Evolutionary conservation across 257 asterid genomes (phyloP), one percentile per base, ranked within the genome.

Genomic region (Ilex asprella): DNA sequence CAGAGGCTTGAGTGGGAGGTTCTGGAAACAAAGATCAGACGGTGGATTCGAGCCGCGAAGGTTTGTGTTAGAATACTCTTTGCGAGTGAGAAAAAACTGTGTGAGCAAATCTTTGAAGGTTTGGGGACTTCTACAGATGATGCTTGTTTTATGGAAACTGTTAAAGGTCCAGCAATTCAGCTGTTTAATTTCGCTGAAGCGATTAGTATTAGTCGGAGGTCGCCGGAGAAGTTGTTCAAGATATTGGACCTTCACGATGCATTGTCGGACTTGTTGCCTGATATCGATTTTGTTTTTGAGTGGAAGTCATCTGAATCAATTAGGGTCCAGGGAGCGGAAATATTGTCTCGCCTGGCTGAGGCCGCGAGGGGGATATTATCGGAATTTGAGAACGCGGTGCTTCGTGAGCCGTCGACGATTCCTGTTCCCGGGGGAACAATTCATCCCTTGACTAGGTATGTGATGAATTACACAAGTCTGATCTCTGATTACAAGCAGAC

Each of bases 341-440:
- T 88, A 70, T 41, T 91, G 64, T 84, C 94, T 67, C 82, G 95
- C 75, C 67, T 91, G 69, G 90, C 84, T 1, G 96, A 88, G 81
- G 94, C 95, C 10, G 91, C 81, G 0, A 76, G 92, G 67, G 95
- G 96, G 64, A 88, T 88, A 68, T 61, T 91, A 31, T 86, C 86
- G 0, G 98, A 88, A 72, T 91, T 91, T 60, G 96, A 91, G 77
- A 86, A 79, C 57, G 90, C 91, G 0, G 89, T 91, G 67, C 94
- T 88, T 64, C 88, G 86, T 7, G 94, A 86, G 61, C 95, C 96
- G 7, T 86, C 96, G 0, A 76, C 60, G 59, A 81, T 81, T 70
- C 83, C 86, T 0, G 95, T 88, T 41, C 98, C 96, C 0, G 96
- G 96, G n/a, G 98, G 98, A 29, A 79, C 96, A 13, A 78, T 88